Base-by-base conservation (phyloP, 2,329 filamentous ascomycete species). In the Pyricularia sp. region DNA sequence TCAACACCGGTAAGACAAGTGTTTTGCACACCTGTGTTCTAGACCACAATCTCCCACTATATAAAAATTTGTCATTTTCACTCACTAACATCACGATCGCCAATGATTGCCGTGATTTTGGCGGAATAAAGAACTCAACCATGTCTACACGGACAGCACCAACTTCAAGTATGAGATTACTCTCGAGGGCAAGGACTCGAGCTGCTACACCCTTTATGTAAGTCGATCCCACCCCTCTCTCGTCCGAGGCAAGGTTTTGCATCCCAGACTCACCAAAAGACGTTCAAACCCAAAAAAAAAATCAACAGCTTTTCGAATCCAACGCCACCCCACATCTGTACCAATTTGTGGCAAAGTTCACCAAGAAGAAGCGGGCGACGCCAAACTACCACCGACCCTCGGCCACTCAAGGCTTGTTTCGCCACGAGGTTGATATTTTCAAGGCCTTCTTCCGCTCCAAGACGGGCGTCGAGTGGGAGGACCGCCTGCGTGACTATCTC, bases 231-330 rank as follows among this genome's bases (percentile, higher is more conserved):
- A 50, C 42, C 20, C 4, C 17, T n/a, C 12, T 36, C 11, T 11
- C 4, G 9, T 36, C 12, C 33, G 10, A 3, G 33, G 33, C 12
- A 36, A 36, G 4, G 10, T 11, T 14, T 36, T 36, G 33, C 33
- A 36, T 36, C 11, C 33, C 33, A 68, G 26, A 70, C 69, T 30
- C 36, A 26, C 65, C 30, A 73, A 70, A 42, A 36, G 12, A 36
- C 33, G 69, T 69, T 67, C 42, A 9, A 68, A 25, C 55, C 31
- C n/a, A 66, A n/a, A 42, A 42, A 63, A 33, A 36, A 63, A 30
- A 30, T 30, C 14, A 58, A n/a, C 71, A 93, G 89, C 81, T 94
- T 67, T 92, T 88, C 79, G 87, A 92, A 76, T 90, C 88, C 5
- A 82, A 86, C 70, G 79, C 83, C 12, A 78, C 79, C 17, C 89